phyloP scores from a whole-genome alignment of 768 basidiomycete genomes.

The Naganishia kalamii region DNA sequence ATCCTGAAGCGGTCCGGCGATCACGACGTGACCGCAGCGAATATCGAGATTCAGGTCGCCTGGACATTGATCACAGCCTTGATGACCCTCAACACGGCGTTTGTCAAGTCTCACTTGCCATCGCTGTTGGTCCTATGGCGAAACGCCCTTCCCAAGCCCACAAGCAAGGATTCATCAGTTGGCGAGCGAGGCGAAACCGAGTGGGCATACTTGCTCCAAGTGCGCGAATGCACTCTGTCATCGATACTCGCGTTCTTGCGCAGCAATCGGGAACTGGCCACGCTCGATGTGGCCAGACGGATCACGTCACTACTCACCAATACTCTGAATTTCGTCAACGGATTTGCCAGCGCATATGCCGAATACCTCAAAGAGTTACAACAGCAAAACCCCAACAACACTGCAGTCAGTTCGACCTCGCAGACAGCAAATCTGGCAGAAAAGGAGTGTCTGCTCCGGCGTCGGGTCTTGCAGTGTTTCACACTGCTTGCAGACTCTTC shows the following conservation, averaged over 20 bases:
- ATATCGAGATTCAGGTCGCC: constrained; percentile 81
- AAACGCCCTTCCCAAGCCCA: constrained; percentile 91
- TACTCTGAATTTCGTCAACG: constrained; percentile 78
- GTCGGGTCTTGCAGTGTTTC: constrained; percentile 85
- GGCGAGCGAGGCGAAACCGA: constrained; percentile 65
- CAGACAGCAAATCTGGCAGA: constrained; percentile 53
- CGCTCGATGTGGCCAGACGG: constrained; percentile 82
- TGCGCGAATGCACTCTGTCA: constrained; percentile 81
- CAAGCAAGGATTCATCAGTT: constrained; percentile 69
- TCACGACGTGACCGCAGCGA: constrained; percentile 75
- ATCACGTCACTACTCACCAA: constrained; percentile 81
- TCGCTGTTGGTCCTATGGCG: constrained; percentile 94
- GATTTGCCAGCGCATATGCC: constrained; percentile 65
- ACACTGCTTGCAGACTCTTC: constrained; percentile 68
- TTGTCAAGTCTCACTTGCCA: constrained; percentile 85
- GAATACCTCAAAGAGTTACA: constrained; percentile 57
- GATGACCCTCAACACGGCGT: constrained; percentile 87
- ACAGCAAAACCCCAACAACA: constrained; percentile 24
- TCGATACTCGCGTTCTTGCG: constrained; percentile 81
- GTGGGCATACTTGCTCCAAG: constrained; percentile 84
- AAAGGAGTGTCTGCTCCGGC: constrained; percentile 73
- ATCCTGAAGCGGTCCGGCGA: constrained; percentile 86
- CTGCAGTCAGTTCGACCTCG: constrained; percentile 29
- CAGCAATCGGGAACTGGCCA: constrained; percentile 73
- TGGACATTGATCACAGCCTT: constrained; percentile 87